phyloP scores from a whole-genome alignment of 2,329 filamentous ascomycete genomes.

The Neofusicoccum cordaticola region DNA sequence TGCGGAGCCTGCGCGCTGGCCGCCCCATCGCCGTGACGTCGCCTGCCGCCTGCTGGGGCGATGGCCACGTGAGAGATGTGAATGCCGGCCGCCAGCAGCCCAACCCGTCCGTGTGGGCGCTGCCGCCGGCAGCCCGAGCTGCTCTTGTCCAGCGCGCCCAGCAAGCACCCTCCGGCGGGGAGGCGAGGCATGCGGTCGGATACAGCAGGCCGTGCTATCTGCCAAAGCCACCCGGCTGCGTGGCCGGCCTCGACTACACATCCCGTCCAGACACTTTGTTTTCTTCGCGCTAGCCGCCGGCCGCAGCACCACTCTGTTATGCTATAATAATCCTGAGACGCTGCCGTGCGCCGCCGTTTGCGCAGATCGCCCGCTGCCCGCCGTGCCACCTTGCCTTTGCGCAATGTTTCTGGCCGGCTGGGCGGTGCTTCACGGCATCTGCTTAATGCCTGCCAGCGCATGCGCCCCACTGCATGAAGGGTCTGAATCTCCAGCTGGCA shows the following conservation, averaged over 20 bases:
- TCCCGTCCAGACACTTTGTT: too few relatives aligned
- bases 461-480: slow-evolving; percentile 11
- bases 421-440: slow-evolving; percentile 1
- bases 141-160: too few relatives aligned
- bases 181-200: too few relatives aligned
- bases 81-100: background rate
- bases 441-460: slow-evolving; percentile 5
- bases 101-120: background rate
- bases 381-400: background rate
- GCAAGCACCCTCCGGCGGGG: too few relatives aligned
- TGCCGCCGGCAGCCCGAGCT: too few relatives aligned
- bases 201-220: too few relatives aligned
- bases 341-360: slow-evolving; percentile 9
- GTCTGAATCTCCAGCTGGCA: slow-evolving; percentile 2
- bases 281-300: too few relatives aligned
- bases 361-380: slow-evolving; percentile 4
- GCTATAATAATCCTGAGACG: slow-evolving; percentile 14
- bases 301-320: too few relatives aligned
- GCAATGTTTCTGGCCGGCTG: background rate
- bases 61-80: slow-evolving; percentile 5
- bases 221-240: too few relatives aligned
- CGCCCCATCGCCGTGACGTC: slow-evolving; percentile 12
- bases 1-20: slow-evolving; percentile 1
- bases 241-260: too few relatives aligned
- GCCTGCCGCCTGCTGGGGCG: background rate